phyloP scores from a whole-genome alignment of 306 rosid genomes.

The Cucumis hystrix region DNA sequence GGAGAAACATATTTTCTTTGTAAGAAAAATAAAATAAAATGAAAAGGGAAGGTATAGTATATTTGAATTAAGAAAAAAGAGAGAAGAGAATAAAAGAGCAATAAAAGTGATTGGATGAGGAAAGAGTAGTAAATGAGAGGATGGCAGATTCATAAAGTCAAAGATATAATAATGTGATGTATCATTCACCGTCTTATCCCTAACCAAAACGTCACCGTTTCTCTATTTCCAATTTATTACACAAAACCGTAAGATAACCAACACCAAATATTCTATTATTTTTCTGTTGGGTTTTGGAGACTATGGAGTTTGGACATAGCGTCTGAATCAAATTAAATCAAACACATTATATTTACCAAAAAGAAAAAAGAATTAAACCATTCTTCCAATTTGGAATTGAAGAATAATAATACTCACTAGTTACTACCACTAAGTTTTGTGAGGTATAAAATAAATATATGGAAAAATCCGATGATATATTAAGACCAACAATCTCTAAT shows the following conservation, averaged over 20 bases:
- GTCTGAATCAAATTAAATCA: background rate
- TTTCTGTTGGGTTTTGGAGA: too few species aligned
- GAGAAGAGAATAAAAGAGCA: too few species aligned
- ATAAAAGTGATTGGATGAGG: background rate
- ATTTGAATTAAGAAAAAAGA: background rate
- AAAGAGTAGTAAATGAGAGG: background rate
- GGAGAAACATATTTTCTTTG: background rate
- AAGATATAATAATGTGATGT: background rate
- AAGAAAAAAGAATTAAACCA: too few species aligned
- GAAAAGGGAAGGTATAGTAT: background rate
- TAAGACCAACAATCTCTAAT: conserved; percentile 5
- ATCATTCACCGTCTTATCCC: background rate
- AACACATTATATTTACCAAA: background rate
- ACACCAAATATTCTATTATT: too few species aligned
- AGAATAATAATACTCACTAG: too few species aligned
- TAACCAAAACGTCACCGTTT: background rate
- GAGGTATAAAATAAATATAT: background rate
- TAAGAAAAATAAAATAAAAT: background rate
- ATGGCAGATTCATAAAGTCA: background rate
- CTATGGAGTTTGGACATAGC: too few species aligned
- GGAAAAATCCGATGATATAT: conserved; percentile 3
- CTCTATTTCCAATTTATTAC: background rate
- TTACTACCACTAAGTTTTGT: background rate
- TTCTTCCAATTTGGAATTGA: too few species aligned
- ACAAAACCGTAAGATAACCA: background rate